Conservation (phyloP, 2,329 filamentous ascomycete genomes). For the Ophiostoma tasmaniense region DNA sequence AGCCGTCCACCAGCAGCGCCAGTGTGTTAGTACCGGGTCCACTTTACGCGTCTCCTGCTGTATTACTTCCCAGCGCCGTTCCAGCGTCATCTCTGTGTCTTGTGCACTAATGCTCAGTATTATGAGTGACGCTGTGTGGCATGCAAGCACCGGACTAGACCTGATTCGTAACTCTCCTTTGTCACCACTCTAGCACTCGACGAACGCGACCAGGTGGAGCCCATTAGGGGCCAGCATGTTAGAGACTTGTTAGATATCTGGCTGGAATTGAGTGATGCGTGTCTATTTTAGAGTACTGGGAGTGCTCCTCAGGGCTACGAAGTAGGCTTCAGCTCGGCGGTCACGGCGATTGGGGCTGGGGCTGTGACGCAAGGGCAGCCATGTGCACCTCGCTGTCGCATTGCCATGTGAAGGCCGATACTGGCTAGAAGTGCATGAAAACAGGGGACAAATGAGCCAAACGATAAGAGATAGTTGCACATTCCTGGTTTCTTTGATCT, state of each 20-base stretch:
- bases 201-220: neutral
- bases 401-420: neutral
- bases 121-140: neutral
- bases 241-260: neutral
- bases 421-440: neutral
- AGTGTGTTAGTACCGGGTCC: conserved; percentile 4
- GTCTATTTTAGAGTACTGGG: too few relatives aligned
- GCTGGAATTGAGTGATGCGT: neutral
- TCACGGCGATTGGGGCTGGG: neutral
- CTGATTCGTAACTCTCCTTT: neutral
- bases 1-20: conserved; percentile 6
- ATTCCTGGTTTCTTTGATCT: neutral
- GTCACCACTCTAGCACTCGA: neutral
- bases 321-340: neutral
- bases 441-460: neutral
- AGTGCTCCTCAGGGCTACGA: neutral
- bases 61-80: neutral
- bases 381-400: neutral
- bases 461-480: neutral
- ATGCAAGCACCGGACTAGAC: neutral
- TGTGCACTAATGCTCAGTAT: neutral
- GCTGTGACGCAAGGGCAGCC: conserved; percentile 2
- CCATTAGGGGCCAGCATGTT: neutral
- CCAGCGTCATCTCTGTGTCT: neutral
- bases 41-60: conserved; percentile 15